These are phyloP conservation scores for Neofusicoccum umdonicola DNA, from an alignment of 2,329 filamentous ascomycete species.

Conservation along the genomic window DNA sequence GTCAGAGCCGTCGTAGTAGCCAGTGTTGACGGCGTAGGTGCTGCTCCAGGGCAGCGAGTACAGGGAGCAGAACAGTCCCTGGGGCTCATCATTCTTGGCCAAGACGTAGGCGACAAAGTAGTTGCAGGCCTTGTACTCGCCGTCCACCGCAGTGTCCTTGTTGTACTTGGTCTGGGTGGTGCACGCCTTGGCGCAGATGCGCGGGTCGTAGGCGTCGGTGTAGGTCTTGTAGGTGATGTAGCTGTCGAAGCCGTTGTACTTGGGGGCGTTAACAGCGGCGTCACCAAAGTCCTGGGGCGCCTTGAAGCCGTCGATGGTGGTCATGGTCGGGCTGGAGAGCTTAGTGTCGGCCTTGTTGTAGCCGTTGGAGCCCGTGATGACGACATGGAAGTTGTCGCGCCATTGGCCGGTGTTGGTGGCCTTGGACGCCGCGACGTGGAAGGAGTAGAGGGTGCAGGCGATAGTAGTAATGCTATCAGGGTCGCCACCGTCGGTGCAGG, in stretches of 20 bases:
- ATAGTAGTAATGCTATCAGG: conserved; percentile 23
- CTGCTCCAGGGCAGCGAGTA: conserved; percentile 10
- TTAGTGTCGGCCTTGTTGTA: conserved; percentile 19
- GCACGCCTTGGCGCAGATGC: conserved; percentile 13
- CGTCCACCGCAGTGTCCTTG: neutral
- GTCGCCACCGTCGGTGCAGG: neutral
- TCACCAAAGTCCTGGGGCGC: neutral
- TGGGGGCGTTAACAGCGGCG: neutral
- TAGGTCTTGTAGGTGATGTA: conserved; percentile 7
- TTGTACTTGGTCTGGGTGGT: neutral
- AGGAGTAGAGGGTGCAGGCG: conserved; percentile 32
- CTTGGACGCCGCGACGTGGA: conserved; percentile 24
- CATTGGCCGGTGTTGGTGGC: conserved; percentile 29
- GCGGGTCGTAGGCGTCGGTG: conserved; percentile 15
- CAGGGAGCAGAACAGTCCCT: conserved; percentile 6
- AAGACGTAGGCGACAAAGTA: conserved; percentile 14
- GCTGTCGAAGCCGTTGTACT: neutral
- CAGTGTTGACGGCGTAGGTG: conserved; percentile 4
- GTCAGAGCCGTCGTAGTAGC: conserved; percentile 2
- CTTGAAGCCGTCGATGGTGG: conserved; percentile 5
- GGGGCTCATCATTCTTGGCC: conserved; percentile 12
- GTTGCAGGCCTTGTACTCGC: conserved; percentile 12
- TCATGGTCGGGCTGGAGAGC: neutral
- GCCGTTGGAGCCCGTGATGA: conserved; percentile 23
- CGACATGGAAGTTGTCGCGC: conserved; percentile 23